Conservation (phyloP, 352 stramenopile species). For the Phytophthora pluvialis region DNA sequence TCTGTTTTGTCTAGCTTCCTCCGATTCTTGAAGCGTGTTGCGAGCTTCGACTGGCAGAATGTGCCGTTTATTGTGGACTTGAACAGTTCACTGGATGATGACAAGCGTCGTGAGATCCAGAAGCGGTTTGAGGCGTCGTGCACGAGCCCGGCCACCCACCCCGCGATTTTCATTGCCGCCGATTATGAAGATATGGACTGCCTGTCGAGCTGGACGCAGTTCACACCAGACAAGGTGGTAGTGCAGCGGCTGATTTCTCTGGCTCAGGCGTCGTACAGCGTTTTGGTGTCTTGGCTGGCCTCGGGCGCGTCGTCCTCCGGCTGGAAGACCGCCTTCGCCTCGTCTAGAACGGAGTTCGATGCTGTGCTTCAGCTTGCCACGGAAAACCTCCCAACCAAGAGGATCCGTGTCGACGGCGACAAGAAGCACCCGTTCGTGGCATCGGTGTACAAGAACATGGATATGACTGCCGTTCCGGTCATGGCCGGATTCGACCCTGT, state of each 20-base stretch:
- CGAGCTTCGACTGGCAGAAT: conserved; percentile 78
- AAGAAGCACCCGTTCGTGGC: conserved; percentile 78
- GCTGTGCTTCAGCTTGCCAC: conserved; percentile 57
- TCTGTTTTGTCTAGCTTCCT: conserved; percentile 85
- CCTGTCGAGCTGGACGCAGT: conserved; percentile 83
- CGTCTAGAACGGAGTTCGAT: conserved; percentile 69
- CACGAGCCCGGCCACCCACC: conserved; percentile 58
- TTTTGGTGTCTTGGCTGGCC: conserved; percentile 65
- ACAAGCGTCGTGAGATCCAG: conserved; percentile 69
- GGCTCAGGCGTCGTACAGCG: conserved; percentile 61
- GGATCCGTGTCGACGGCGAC: conserved; percentile 45
- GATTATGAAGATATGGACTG: conserved; percentile 85
- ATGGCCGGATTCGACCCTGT: conserved; percentile 82
- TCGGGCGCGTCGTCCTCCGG: conserved; percentile 55
- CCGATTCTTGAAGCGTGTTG: conserved; percentile 76
- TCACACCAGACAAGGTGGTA: conserved; percentile 64
- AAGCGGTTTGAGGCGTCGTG: conserved; percentile 83
- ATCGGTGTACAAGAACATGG: conserved; percentile 90
- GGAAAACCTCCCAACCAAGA: conserved; percentile 68
- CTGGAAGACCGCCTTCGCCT: conserved; percentile 72
- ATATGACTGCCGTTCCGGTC: conserved; percentile 64
- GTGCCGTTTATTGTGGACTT: conserved; percentile 79
- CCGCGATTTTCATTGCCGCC: conserved; percentile 78
- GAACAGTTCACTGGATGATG: conserved; percentile 64
- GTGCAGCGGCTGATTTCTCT: conserved; percentile 71